Evolutionary conservation across 1,284 basidiomycete genomes (phyloP).

Genomic region (Papiliotrema nemorosa): DNA sequence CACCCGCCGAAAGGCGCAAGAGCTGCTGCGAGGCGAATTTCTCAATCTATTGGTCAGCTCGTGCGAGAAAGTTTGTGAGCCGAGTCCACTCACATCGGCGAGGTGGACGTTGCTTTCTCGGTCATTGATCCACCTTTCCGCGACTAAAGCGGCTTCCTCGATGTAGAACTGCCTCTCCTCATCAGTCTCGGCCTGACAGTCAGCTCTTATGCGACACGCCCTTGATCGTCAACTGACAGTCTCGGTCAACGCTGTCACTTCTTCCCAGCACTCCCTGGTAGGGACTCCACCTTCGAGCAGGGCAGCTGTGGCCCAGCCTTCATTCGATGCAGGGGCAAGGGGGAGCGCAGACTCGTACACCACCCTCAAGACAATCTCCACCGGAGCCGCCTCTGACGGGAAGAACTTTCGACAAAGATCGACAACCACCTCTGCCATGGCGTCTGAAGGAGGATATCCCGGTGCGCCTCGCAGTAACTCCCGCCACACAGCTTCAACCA

Average conservation of each 20-base stretch:
- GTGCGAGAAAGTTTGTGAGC: too few relatives aligned
- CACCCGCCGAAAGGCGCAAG: conserved; percentile 20
- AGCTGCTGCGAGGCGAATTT: conserved; percentile 38
- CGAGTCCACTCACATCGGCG: conserved; percentile 40
- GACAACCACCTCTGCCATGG: conserved; percentile 53
- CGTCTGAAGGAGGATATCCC: conserved; percentile 16
- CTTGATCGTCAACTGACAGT: conserved; percentile 18
- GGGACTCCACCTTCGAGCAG: conserved; percentile 38
- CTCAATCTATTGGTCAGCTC: conserved; percentile 25
- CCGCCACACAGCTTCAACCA: conserved; percentile 84
- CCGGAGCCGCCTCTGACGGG: conserved; percentile 86
- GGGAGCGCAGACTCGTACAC: conserved; percentile 27
- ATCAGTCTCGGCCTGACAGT: conserved; percentile 9
- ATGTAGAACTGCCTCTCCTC: conserved; percentile 39
- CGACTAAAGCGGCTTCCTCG: conserved; percentile 38
- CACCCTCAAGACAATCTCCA: conserved; percentile 49
- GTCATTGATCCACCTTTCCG: conserved; percentile 18
- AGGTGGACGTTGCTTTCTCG: conserved; percentile 33
- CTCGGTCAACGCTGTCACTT: conserved; percentile 28
- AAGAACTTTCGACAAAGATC: conserved; percentile 78
- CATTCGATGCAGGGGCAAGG: neutral
- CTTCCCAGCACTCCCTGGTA: conserved; percentile 39
- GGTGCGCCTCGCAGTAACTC: conserved; percentile 63
- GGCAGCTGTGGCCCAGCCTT: conserved; percentile 36
- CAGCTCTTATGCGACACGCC: neutral